Conservation (phyloP, 1,139 yeast genomes). For the Zygosaccharomyces pseudobailii region DNA sequence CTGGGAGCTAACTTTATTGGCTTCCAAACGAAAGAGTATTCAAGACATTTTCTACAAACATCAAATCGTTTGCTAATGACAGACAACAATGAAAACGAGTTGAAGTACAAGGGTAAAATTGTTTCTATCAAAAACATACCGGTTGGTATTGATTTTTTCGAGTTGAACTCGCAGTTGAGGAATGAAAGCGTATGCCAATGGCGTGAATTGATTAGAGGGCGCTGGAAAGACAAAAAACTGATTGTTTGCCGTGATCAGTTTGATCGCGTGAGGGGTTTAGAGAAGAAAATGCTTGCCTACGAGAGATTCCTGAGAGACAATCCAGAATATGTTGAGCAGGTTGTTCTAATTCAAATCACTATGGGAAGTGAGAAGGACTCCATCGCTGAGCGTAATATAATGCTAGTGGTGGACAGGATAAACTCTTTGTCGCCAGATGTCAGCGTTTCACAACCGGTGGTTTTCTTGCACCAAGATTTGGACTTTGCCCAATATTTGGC, state of each 20-base stretch:
- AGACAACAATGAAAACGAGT: slow-evolving; percentile 73
- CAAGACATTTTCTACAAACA: slow-evolving; percentile 88
- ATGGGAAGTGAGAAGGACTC: slow-evolving; percentile 48
- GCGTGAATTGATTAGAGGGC: slow-evolving; percentile 65
- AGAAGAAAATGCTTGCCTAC: slow-evolving; percentile 82
- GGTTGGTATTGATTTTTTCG: slow-evolving; percentile 79
- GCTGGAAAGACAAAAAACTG: slow-evolving; percentile 65
- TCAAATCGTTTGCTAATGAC: slow-evolving; percentile 79
- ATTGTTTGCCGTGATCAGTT: slow-evolving; percentile 86
- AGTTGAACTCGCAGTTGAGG: slow-evolving; percentile 45
- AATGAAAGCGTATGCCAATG: slow-evolving; percentile 58
- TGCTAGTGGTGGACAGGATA: slow-evolving; percentile 77
- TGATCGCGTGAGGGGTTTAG: slow-evolving; percentile 82
- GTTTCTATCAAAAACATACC: slow-evolving; percentile 68
- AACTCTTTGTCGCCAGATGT: slow-evolving; percentile 71
- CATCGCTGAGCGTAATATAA: slow-evolving; percentile 64
- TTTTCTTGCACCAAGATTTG: slow-evolving; percentile 79
- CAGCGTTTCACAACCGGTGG: slow-evolving; percentile 79
- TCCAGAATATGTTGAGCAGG: slow-evolving; percentile 64
- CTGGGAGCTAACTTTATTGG: slow-evolving; percentile 84
- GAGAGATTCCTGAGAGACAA: slow-evolving; percentile 67
- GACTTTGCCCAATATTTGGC: slow-evolving; percentile 89
- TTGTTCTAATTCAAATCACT: slow-evolving; percentile 81
- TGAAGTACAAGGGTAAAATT: slow-evolving; percentile 61
- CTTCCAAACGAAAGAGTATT: slow-evolving; percentile 90